Evolutionary conservation across 805 yeast species (phyloP).

Genomic region (Hanseniaspora meyeri): DNA sequence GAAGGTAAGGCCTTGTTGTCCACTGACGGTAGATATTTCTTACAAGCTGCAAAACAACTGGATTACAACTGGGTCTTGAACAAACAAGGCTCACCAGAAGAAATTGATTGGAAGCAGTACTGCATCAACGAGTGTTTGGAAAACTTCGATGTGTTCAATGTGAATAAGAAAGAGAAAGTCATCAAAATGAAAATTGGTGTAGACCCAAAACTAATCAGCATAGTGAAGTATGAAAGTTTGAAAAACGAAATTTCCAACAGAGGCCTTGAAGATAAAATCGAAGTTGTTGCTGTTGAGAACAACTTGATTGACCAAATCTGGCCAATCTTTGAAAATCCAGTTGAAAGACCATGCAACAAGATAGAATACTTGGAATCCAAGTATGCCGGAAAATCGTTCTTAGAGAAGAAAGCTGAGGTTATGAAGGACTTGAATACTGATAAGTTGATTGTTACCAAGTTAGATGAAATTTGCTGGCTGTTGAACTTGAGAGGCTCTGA

Average conservation of each 20-base stretch:
- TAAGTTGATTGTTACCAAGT: slow-evolving; percentile 48
- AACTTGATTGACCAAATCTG: slow-evolving; percentile 71
- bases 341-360: slow-evolving; percentile 40
- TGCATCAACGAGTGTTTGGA: slow-evolving; percentile 43
- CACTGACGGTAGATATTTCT: slow-evolving; percentile 89
- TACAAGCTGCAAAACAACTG: slow-evolving; percentile 77
- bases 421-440: not conserved
- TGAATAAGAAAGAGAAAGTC: slow-evolving; percentile 21
- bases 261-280: slow-evolving; percentile 29
- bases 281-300: slow-evolving; percentile 39
- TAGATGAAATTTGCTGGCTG: slow-evolving; percentile 88
- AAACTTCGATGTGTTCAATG: slow-evolving; percentile 29
- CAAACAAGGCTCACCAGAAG: slow-evolving; percentile 61
- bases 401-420: slow-evolving; percentile 37
- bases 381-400: slow-evolving; percentile 53
- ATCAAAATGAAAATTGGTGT: slow-evolving; percentile 51
- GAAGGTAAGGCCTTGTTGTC: slow-evolving; percentile 65
- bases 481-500: slow-evolving; percentile 76
- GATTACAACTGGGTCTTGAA: slow-evolving; percentile 68
- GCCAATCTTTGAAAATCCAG: slow-evolving; percentile 52
- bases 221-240: slow-evolving; percentile 27
- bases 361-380: slow-evolving; percentile 39
- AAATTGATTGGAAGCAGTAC: slow-evolving; percentile 73
- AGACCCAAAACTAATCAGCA: slow-evolving; percentile 65
- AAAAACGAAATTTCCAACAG: slow-evolving; percentile 23